These are phyloP conservation scores for Podila clonocystis DNA, from an alignment of 192 early-diverging fungal genomes.

Conservation along the genomic window DNA sequence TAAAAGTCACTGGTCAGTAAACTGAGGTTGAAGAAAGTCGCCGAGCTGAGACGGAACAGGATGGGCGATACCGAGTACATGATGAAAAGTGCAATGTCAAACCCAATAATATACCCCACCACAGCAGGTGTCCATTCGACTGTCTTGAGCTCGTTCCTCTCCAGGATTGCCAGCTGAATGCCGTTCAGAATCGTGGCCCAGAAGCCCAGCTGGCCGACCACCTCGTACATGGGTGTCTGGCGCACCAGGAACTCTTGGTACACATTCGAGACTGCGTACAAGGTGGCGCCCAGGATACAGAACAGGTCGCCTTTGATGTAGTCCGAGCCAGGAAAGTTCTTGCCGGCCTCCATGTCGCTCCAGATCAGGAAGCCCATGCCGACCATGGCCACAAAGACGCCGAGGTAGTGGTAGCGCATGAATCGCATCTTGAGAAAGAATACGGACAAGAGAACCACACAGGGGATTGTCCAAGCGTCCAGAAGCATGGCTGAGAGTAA, in stretches of 20 bases:
- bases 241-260: slow-evolving; percentile 79
- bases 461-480: slow-evolving; percentile 80
- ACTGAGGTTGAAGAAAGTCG: slow-evolving; percentile 81
- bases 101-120: slow-evolving; percentile 71
- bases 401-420: slow-evolving; percentile 72
- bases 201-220: slow-evolving; percentile 76
- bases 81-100: slow-evolving; percentile 74
- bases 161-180: slow-evolving; percentile 76
- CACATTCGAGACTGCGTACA: slow-evolving; percentile 80
- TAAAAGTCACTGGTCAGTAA: slow-evolving; percentile 85
- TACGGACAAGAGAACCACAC: slow-evolving; percentile 75
- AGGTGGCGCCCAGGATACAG: slow-evolving; percentile 74
- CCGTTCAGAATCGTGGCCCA: slow-evolving; percentile 80
- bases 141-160: slow-evolving; percentile 62
- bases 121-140: slow-evolving; percentile 62
- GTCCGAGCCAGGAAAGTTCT: slow-evolving; percentile 63
- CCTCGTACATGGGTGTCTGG: slow-evolving; percentile 77
- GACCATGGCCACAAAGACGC: slow-evolving; percentile 72
- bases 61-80: slow-evolving; percentile 78
- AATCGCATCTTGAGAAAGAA: slow-evolving; percentile 73
- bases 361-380: slow-evolving; percentile 76
- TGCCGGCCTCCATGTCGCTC: slow-evolving; percentile 71
- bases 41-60: slow-evolving; percentile 75
- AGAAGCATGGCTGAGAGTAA: slow-evolving; percentile 81
- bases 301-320: slow-evolving; percentile 78